Evolutionary conservation across 2,329 filamentous ascomycete genomes (phyloP).

Genomic region (Aureobasidium sp.): DNA sequence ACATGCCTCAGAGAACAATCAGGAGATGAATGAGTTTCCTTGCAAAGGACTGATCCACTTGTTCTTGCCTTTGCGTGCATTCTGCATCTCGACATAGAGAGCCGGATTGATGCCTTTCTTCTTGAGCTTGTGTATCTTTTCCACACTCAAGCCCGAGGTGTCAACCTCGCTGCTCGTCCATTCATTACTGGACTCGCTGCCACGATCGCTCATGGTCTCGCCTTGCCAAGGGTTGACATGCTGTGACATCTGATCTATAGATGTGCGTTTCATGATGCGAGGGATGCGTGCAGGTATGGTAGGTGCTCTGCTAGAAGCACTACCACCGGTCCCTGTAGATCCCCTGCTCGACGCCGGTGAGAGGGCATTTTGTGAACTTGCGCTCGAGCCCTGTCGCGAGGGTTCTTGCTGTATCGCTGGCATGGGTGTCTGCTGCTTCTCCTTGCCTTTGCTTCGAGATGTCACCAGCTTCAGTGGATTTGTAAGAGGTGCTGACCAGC

Average conservation of each 20-base stretch:
- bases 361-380: not conserved
- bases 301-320: not conserved
- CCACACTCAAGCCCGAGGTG: constrained; percentile 28
- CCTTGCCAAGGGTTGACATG: constrained; percentile 18
- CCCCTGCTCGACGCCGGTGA: not conserved
- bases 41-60: constrained; percentile 9
- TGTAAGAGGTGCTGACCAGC: not conserved
- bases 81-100: constrained; percentile 40
- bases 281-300: constrained; percentile 2
- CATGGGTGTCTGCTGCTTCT: not conserved
- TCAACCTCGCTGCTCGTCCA: constrained; percentile 34
- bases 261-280: constrained; percentile 25
- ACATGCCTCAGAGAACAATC: constrained; percentile 43
- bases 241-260: constrained; percentile 26
- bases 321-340: not conserved
- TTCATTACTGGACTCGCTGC: constrained; percentile 19
- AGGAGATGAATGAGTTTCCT: constrained; percentile 86
- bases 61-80: constrained; percentile 29
- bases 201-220: constrained; percentile 6
- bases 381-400: not conserved
- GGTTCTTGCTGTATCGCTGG: not conserved
- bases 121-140: constrained; percentile 35
- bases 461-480: not conserved
- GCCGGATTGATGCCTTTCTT: constrained; percentile 41
- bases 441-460: not conserved